Base-by-base conservation (phyloP, 1,139 yeast species). In the Neolecta irregularis region DNA sequence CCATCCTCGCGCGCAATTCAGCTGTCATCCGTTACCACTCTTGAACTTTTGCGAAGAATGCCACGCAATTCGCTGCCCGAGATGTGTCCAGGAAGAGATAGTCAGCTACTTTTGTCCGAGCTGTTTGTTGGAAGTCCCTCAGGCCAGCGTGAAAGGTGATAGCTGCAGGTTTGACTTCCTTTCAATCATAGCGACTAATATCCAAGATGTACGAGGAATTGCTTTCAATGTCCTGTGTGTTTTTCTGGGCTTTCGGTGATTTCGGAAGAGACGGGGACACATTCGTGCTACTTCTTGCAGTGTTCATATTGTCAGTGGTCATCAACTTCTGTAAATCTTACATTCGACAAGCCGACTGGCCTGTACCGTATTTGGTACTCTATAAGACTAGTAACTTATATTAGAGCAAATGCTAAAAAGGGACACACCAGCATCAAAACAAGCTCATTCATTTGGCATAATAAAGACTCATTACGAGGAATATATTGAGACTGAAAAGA, bases 31-130 rank as follows among this genome's bases (percentile, higher is more conserved):
- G 16, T 35, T 44, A 8, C 37, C 36, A 20, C 32, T 32, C 20
- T 35, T 45, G 12, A 44, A 45, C 32, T 45, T 44, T 26, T 45
- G 48, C 25, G 47, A 41, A 20, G 42, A 35, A n/a, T 45, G 48
- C 31, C 29, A 34, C 26, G 38, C 42, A 11, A 20, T 40, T 12
- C 37, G 48, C 13, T 45, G 48, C 25, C 47, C 46, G 24, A 43
- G 48, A 9, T 45, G 48, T 25, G 45, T 45, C 9, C 37, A 38
- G 23, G 47, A 43, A 13, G 48, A 45, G 32, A 38, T 44, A 7
- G 44, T 45, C 18, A 43, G 42, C 26, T 26, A 34, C 15, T 45
- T 34, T 30, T 45, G 48, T 32, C 48, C 48, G n/a, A 32, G 41
- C 6, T 45, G 48, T 34, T 35, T 45, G 26, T 44, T 29, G 18